phyloP scores from a whole-genome alignment of 176 grass and related monocot genomes.

The Alloteropsis semialata region DNA sequence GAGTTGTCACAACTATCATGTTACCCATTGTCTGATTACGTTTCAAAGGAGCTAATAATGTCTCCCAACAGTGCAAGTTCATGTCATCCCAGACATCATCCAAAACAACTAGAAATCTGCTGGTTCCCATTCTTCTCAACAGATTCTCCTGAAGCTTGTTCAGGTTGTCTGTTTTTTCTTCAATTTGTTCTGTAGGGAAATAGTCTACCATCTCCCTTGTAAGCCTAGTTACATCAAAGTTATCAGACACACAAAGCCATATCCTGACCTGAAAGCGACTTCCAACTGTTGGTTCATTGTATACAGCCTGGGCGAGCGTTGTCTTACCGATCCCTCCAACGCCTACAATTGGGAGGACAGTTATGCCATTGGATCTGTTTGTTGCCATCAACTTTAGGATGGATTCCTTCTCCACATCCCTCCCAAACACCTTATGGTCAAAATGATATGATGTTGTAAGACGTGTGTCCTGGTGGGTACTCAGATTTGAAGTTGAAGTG shows the following conservation, averaged over 20 bases:
- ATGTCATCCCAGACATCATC: no score
- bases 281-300: not conserved
- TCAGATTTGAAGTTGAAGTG: not conserved
- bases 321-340: not conserved
- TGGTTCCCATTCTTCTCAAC: not conserved
- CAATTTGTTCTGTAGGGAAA: not conserved
- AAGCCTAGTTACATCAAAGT: not conserved
- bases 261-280: not conserved
- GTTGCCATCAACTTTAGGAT: not conserved
- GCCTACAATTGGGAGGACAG: not conserved
- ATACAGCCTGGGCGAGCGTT: not conserved
- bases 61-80: not conserved
- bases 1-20: no score
- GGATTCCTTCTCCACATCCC: no score
- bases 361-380: not conserved
- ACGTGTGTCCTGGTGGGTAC: not conserved
- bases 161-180: not conserved
- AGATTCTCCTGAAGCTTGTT: not conserved
- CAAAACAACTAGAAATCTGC: no score
- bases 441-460: not conserved
- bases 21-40: not conserved
- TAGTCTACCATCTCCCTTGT: not conserved
- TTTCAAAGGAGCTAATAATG: slow-evolving; percentile 5
- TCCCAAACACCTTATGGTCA: not conserved
- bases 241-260: not conserved